Percentiles rank a stretch among this genome's conserved stretches.
Evolutionary conservation across 352 stramenopile species (phyloP).

Genomic region (Globisporangium yorkense): DNA sequence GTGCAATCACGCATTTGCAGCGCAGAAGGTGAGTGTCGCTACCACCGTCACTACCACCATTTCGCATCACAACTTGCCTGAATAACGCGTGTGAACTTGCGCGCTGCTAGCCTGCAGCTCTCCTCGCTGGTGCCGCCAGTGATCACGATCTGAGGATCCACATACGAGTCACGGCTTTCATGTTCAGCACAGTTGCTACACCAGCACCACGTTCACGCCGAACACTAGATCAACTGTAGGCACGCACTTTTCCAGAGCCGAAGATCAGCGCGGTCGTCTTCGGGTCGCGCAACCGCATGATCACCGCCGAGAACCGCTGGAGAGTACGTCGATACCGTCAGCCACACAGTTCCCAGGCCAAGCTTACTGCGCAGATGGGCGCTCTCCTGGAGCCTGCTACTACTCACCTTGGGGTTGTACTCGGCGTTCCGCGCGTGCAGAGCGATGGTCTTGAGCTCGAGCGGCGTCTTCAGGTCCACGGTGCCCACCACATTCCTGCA

Average conservation of each 20-base stretch:
- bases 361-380: too few species aligned
- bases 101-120: conserved; percentile 71
- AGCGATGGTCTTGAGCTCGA: conserved; percentile 97
- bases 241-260: conserved; percentile 87
- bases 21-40: neutral
- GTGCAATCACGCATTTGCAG: too few species aligned
- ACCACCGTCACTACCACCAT: too few species aligned
- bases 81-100: conserved; percentile 85
- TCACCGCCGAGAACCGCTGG: conserved; percentile 94
- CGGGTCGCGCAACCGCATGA: conserved; percentile 94
- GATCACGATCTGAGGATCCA: conserved; percentile 65
- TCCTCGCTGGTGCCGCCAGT: conserved; percentile 81
- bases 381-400: too few species aligned
- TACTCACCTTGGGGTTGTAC: conserved; percentile 96
- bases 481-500: conserved; percentile 92
- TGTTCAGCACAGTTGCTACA: neutral
- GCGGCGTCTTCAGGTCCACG: conserved; percentile 91
- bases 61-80: conserved; percentile 29
- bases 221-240: neutral
- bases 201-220: neutral
- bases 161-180: neutral
- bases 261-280: conserved; percentile 98
- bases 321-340: neutral
- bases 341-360: neutral
- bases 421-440: conserved; percentile 97